Base-by-base conservation (phyloP, 345 rosid genomes). In the Dipteronia dyeriana region DNA sequence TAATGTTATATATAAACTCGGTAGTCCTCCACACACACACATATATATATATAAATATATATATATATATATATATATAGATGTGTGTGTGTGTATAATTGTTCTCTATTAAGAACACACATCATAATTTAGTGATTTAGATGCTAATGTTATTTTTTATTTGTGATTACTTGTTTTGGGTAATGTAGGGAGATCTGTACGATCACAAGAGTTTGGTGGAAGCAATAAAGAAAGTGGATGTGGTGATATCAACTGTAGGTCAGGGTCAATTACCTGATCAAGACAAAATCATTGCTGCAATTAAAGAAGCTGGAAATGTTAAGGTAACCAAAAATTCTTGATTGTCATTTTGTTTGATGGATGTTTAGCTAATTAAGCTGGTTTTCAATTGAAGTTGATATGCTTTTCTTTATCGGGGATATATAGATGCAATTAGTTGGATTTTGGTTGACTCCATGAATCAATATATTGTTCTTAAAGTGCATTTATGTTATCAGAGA, bases 261-360 rank as follows among this genome's bases (percentile, higher is more conserved):
- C 90, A 76, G 14, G 68, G 72, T 26, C 81, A 71, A 54, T 72
- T 89, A 60, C 70, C 26, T 0, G 85, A 84, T 31, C 92, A 90
- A 73, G 80, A 13, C 53, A 88, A 85, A 84, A 87, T 87, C 81
- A 84, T 90, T 10, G 73, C 83, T 9, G 94, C 94, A 60, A 86
- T 90, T 71, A 88, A 87, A 81, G 92, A 88, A 82, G 92, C 92
- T 31, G 91, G 92, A 26, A 88, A 86, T 41, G 76, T 90, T 23
- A 88, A 88, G 90, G 92, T 88, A 73, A 16, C 13, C n/a, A 16
- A 20, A n/a, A 57, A 57, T 7, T 5, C 20, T 7, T 53, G 38
- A 5, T 26, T 23, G 8, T 25, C 13, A 45, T 9, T 45, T 0
- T 9, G 49, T 45, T 45, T 62, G 3, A 22, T 1, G 38, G 4